phyloP scores from a whole-genome alignment of 805 yeast genomes.

The Hyphopichia homilentoma region DNA sequence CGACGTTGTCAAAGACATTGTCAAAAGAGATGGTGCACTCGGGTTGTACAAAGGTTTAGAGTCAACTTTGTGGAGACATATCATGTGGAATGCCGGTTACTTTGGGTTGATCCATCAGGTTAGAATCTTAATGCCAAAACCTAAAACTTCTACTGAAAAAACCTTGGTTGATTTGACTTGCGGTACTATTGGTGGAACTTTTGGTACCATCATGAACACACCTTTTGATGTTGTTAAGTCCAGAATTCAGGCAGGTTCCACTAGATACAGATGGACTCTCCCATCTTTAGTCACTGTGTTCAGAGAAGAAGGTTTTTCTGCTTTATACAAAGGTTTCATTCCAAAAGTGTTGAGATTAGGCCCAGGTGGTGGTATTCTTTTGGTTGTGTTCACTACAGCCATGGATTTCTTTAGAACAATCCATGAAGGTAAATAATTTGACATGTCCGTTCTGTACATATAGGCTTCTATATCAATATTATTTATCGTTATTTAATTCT shows the following conservation, averaged over 20 bases:
- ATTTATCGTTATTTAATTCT: neutral
- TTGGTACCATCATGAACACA: constrained; percentile 92
- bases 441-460: constrained; percentile 33
- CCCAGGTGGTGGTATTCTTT: constrained; percentile 98
- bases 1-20: constrained; percentile 73
- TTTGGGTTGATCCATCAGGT: constrained; percentile 93
- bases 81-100: constrained; percentile 96
- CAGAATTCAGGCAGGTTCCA: constrained; percentile 87
- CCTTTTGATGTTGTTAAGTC: constrained; percentile 98
- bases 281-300: constrained; percentile 74
- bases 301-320: constrained; percentile 87
- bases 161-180: constrained; percentile 84
- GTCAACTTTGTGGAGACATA: constrained; percentile 96
- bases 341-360: constrained; percentile 97
- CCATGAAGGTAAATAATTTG: neutral
- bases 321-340: constrained; percentile 91
- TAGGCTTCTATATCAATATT: constrained; percentile 4
- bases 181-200: constrained; percentile 95
- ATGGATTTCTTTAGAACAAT: constrained; percentile 82
- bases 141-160: constrained; percentile 66
- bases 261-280: constrained; percentile 89
- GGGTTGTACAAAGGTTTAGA: constrained; percentile 94
- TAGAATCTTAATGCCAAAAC: constrained; percentile 72
- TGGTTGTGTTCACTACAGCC: constrained; percentile 92
- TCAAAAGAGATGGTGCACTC: constrained; percentile 70